phyloP scores from a whole-genome alignment of 2,329 filamentous ascomycete genomes.

The Penicillium sp. region DNA sequence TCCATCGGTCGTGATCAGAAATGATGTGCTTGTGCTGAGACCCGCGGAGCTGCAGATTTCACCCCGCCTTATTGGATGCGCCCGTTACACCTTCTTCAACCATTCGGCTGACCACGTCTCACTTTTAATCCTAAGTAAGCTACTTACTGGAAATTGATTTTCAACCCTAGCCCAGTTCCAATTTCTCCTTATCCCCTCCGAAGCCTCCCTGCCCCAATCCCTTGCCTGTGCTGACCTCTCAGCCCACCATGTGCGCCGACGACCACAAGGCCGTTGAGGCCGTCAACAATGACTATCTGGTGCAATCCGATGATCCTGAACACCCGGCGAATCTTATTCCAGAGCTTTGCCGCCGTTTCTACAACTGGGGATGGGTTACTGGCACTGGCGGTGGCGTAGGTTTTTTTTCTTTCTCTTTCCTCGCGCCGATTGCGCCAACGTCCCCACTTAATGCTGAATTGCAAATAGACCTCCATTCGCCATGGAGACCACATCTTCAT shows the following conservation, averaged over 20 bases:
- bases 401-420: slow-evolving; percentile 1
- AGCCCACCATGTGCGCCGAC: slow-evolving; percentile 27
- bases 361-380: slow-evolving; percentile 83
- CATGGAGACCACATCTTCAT: slow-evolving; percentile 86
- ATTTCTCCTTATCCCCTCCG: neutral
- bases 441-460: slow-evolving; percentile 1
- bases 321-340: slow-evolving; percentile 97
- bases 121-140: neutral
- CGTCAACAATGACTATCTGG: slow-evolving; percentile 53
- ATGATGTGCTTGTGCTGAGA: neutral
- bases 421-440: neutral
- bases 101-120: neutral
- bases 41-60: slow-evolving; percentile 11
- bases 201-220: neutral
- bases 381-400: slow-evolving; percentile 48
- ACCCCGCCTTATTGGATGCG: slow-evolving; percentile 16
- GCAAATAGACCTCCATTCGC: slow-evolving; percentile 44
- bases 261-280: slow-evolving; percentile 18
- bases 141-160: neutral
- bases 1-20: neutral
- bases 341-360: slow-evolving; percentile 91
- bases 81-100: neutral
- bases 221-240: neutral
- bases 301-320: slow-evolving; percentile 65
- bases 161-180: neutral